Evolutionary conservation across 129 eudicot genomes (phyloP).

Genomic region (Logfia minima): DNA sequence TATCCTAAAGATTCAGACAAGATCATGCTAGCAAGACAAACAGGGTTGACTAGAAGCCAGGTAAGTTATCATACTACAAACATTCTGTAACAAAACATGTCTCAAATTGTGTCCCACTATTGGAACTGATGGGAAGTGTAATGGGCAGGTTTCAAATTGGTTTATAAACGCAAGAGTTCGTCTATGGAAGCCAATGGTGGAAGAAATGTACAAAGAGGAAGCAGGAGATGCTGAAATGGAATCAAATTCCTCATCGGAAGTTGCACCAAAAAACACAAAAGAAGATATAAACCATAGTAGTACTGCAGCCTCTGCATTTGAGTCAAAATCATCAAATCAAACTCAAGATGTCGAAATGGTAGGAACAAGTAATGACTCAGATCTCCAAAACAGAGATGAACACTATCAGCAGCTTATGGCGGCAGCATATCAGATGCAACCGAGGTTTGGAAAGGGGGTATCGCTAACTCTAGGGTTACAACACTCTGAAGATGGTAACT

Average conservation of each 20-base stretch:
- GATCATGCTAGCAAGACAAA: slow-evolving; percentile 79
- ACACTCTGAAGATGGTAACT: slow-evolving; percentile 54
- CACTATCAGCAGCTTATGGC: slow-evolving; percentile 33
- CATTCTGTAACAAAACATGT: not conserved
- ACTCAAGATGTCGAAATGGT: slow-evolving; percentile 40
- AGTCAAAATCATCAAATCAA: slow-evolving; percentile 41
- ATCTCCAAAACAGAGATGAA: slow-evolving; percentile 35
- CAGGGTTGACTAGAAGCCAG: slow-evolving; percentile 92
- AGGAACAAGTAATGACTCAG: slow-evolving; percentile 35
- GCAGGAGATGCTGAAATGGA: slow-evolving; percentile 57
- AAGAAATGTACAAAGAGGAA: slow-evolving; percentile 93
- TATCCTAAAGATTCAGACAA: slow-evolving; percentile 92
- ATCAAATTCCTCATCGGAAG: slow-evolving; percentile 58
- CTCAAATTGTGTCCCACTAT: not conserved
- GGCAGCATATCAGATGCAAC: slow-evolving; percentile 45
- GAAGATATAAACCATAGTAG: slow-evolving; percentile 43
- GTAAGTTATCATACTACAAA: slow-evolving; percentile 34
- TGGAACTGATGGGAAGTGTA: slow-evolving; percentile 15
- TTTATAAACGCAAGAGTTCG: slow-evolving; percentile 87
- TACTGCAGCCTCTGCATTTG: slow-evolving; percentile 41
- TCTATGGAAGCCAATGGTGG: slow-evolving; percentile 93
- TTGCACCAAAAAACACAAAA: slow-evolving; percentile 31
- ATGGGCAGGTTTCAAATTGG: slow-evolving; percentile 81
- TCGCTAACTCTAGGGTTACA: slow-evolving; percentile 78
- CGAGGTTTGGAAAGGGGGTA: slow-evolving; percentile 49